Evolutionary conservation across 805 yeast species (phyloP).

Genomic region (Monosporozyma solicola): DNA sequence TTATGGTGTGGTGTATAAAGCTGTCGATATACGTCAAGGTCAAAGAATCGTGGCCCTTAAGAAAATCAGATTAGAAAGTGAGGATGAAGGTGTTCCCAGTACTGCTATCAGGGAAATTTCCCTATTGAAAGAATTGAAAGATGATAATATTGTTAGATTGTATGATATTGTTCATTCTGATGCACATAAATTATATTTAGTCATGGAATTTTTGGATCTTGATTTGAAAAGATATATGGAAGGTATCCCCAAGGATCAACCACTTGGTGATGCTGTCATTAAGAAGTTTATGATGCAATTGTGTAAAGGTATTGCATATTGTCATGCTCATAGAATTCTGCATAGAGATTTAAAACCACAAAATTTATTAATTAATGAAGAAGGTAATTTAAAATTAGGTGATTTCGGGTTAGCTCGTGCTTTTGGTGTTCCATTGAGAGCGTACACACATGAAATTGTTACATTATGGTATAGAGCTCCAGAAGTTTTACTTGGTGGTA

Average conservation of each 20-base stretch:
- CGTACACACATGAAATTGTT: slow-evolving; percentile 95
- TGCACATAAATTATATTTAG: slow-evolving; percentile 79
- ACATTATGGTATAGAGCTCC: slow-evolving; percentile 98
- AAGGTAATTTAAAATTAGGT: slow-evolving; percentile 88
- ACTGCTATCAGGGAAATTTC: slow-evolving; percentile 97
- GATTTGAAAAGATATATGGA: slow-evolving; percentile 96
- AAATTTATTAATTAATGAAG: slow-evolving; percentile 75
- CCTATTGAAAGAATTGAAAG: slow-evolving; percentile 86
- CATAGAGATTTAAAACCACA: slow-evolving; percentile 90
- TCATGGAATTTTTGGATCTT: slow-evolving; percentile 87
- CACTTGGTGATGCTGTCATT: slow-evolving; percentile 74
- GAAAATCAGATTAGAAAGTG: slow-evolving; percentile 89
- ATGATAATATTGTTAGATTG: slow-evolving; percentile 83
- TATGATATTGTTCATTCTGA: slow-evolving; percentile 96
- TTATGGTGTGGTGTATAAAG: slow-evolving; percentile 98
- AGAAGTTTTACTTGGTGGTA: slow-evolving; percentile 87
- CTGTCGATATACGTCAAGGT: slow-evolving; percentile 76
- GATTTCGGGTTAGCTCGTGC: slow-evolving; percentile 98
- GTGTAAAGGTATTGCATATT: slow-evolving; percentile 68
- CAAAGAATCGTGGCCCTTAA: slow-evolving; percentile 82
- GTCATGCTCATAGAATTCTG: slow-evolving; percentile 57
- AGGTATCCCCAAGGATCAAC: slow-evolving; percentile 73
- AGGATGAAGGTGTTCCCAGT: slow-evolving; percentile 92
- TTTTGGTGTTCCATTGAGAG: slow-evolving; percentile 94
- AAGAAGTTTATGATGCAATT: slow-evolving; percentile 93